Evolutionary conservation across 495 filamentous ascomycete species (phyloP).

Genomic region (Penicillium cosmopolitanum): DNA sequence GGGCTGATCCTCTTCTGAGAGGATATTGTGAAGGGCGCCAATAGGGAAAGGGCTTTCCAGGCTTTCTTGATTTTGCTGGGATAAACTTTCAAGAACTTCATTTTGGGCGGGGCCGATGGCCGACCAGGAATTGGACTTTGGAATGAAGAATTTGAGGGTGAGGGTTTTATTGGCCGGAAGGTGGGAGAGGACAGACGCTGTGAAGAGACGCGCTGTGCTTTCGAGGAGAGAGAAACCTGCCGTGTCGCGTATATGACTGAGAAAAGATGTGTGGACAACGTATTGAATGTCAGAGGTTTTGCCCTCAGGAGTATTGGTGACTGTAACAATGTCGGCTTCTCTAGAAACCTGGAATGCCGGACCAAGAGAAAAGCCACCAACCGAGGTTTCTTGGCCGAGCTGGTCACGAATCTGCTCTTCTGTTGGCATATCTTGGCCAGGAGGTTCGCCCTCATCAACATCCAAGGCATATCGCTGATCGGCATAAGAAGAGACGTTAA

Average conservation of each 20-base stretch:
- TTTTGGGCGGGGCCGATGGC: conserved; percentile 19
- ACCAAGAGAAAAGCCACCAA: conserved; percentile 12
- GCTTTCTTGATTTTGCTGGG: conserved; percentile 10
- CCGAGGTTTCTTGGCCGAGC: conserved; percentile 12
- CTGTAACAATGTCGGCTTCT: conserved; percentile 13
- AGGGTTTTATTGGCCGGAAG: conserved; percentile 20
- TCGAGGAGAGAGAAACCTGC: conserved; percentile 12
- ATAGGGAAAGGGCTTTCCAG: conserved; percentile 8
- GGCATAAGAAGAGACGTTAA: neutral
- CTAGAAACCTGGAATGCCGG: conserved; percentile 16
- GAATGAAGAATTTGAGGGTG: conserved; percentile 20
- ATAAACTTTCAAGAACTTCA: conserved; percentile 10
- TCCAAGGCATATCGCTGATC: conserved; percentile 13
- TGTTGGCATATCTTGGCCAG: neutral
- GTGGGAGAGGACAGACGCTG: conserved; percentile 14
- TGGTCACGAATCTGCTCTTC: conserved; percentile 22
- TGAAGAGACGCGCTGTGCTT: conserved; percentile 23
- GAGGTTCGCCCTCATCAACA: conserved; percentile 16
- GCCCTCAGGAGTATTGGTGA: conserved; percentile 20
- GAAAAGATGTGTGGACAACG: conserved; percentile 19
- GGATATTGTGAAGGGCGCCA: conserved; percentile 17
- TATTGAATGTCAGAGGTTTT: conserved; percentile 21
- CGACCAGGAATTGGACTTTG: conserved; percentile 18
- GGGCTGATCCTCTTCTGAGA: conserved; percentile 1
- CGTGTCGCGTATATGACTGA: conserved; percentile 14